Evolutionary conservation across 345 rosid species (phyloP), one percentile per base, ranked within the genome.

Genomic region (Citrus inodora): DNA sequence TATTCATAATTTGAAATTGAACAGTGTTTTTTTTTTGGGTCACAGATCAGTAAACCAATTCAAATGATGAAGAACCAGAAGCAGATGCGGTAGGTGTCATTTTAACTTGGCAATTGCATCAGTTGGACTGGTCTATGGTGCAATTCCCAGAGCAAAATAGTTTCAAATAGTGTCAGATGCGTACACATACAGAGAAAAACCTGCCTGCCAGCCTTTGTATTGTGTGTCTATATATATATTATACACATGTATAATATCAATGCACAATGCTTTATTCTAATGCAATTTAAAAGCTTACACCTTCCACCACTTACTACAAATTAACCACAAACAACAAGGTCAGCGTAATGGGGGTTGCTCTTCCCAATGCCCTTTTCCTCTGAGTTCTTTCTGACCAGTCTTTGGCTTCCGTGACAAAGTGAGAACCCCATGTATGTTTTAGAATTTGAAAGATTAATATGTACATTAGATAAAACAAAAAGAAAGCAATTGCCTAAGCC

Each of bases 121-220:
- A 35, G 79, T 79, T 87, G 91, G 95, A 88, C 89, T 82, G 92
- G 95, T 91, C 92, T 85, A 79, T 65, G 93, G 89, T 84, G 87
- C 97, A 90, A 82, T 91, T 91, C 82, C 94, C 94, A 75, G 88
- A 37, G 93, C 92, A 85, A 80, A n/a, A 80, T 83, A 70, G 81
- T 56, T 79, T 87, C 78, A 78, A 83, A 78, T 33, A 62, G 4
- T 75, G 87, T 83, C 89, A 81, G 88, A 81, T 71, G 65, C 64
- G 83, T 59, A 42, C 67, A 76, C 70, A 70, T 56, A 25, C 73
- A 70, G 33, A 58, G 79, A 40, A 4, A 67, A 28, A 28, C 46
- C 67, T 55, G 79, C 35, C 17, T 37, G 42, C 25, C 76, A 4
- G 13, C 51, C 51, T 46, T 46, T 46, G 17, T 46, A 46, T 46